phyloP scores from a whole-genome alignment of 345 rosid species.

The Eucalyptus rudis region DNA sequence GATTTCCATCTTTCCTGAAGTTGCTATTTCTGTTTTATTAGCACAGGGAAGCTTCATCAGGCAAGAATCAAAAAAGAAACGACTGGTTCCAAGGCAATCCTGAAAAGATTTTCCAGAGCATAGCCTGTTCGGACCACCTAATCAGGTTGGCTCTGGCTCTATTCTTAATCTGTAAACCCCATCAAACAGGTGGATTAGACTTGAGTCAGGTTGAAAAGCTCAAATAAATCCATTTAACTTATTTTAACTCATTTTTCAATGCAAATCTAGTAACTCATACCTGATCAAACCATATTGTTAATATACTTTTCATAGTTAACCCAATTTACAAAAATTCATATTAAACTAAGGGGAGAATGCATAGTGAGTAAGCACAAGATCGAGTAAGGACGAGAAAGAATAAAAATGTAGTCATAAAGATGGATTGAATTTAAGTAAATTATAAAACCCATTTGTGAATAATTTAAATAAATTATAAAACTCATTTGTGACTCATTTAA shows the following conservation, averaged over 20 bases:
- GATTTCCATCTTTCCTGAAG: neutral
- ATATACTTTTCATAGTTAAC: too few species aligned
- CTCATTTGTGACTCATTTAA: too few species aligned
- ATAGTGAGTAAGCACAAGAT: rapidly evolving
- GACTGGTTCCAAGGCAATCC: neutral
- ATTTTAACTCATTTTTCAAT: neutral
- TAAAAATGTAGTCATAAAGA: too few species aligned
- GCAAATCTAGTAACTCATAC: too few species aligned
- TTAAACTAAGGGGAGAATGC: neutral
- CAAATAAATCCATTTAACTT: too few species aligned
- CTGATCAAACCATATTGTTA: rapidly evolving
- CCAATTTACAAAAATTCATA: neutral
- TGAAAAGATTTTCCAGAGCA: neutral
- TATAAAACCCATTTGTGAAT: too few species aligned
- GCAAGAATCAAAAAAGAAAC: neutral
- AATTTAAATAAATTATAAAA: too few species aligned
- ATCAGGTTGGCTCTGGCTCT: neutral
- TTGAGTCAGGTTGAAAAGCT: rapidly evolving
- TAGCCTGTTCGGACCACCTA: neutral
- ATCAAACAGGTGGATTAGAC: rapidly evolving
- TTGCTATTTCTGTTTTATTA: neutral
- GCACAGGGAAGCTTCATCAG: neutral
- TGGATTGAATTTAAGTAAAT: too few species aligned
- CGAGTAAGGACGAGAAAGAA: rapidly evolving
- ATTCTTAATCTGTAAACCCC: neutral